Evolutionary conservation across 2,329 filamentous ascomycete genomes (phyloP).

Genomic region (Diplodia scrobiculata): DNA sequence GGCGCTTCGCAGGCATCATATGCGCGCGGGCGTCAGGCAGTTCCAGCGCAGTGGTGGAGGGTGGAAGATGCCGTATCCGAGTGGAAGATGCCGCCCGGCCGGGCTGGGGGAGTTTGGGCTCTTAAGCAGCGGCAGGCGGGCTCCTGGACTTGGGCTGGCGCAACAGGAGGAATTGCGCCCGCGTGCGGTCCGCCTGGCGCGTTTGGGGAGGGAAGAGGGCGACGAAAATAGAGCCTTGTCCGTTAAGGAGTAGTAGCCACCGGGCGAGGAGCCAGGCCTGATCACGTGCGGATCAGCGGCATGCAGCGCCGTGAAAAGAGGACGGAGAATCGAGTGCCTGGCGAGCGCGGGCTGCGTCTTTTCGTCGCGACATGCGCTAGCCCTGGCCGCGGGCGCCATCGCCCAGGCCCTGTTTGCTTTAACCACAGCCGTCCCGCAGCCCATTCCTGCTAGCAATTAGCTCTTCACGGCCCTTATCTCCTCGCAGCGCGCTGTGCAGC

Average conservation of each 20-base stretch:
- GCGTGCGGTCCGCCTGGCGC: conserved; percentile 26
- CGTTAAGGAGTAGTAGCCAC: conserved; percentile 20
- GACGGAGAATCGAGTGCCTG: conserved; percentile 2
- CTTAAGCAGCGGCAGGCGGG: conserved; percentile 24
- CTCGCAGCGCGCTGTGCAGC: background rate
- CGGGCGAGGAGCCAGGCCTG: conserved; percentile 10
- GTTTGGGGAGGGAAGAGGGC: conserved; percentile 21
- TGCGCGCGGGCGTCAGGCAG: conserved; percentile 29
- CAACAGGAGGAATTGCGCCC: conserved; percentile 25
- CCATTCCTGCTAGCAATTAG: background rate
- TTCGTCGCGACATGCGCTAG: conserved; percentile 14
- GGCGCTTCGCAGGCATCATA: conserved; percentile 30
- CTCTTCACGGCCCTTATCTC: background rate
- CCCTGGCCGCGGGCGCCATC: conserved; percentile 10
- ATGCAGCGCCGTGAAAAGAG: conserved; percentile 21
- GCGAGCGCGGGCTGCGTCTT: conserved; percentile 6
- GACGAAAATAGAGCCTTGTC: conserved; percentile 15
- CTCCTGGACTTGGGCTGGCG: conserved; percentile 24
- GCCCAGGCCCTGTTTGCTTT: conserved; percentile 3
- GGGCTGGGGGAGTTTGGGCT: conserved; percentile 24
- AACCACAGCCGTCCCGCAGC: background rate
- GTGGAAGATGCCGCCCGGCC: conserved; percentile 29
- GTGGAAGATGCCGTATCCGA: conserved; percentile 29
- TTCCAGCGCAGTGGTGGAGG: conserved; percentile 28
- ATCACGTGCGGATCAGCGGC: conserved; percentile 23